Base-by-base conservation (phyloP, 495 filamentous ascomycete species). In the Talaromyces proteolyticus region DNA sequence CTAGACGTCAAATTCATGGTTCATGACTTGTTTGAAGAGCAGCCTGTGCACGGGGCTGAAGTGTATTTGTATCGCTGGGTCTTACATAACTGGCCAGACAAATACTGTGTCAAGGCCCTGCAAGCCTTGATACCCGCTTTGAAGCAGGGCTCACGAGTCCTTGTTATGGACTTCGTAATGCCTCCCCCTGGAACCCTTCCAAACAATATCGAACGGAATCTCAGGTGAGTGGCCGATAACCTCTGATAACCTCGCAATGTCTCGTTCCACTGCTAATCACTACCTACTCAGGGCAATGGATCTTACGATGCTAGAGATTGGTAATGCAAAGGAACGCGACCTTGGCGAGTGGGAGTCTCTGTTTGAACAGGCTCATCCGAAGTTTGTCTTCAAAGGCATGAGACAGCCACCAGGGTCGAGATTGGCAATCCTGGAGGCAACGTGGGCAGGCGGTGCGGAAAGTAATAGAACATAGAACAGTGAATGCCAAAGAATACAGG, bases 11-110 rank as follows among this genome's bases (percentile, higher is more conserved):
- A 78, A 51, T 73, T 73, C 64, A 71, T 77, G 57, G n/a, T 54
- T 59, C 77, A 83, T 46, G 75, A 83, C 57, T 79, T 82, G 57
- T 78, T 79, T 59, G 59, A 60, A 5, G 67, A 68, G 60, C 80
- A 84, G 66, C 66, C 68, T 0, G 67, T 74, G 26, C 68, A 65
- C 42, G 76, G 61, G 8, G 80, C 80, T 16, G 75, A 79, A 49
- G 73, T 79, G 0, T 82, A 81, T 57, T 70, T 76, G 59, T 74
- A 78, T 53, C 75, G 79, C 20, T 80, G 72, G 72, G 77, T 79
- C 48, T 55, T 84, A 44, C 80, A 82, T 59, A 78, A 82, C 60
- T 74, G 81, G 64, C 73, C 75, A 20, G 76, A 79, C 20, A 76
- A 75, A 25, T 81, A 80, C 54, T 72, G 74, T 1, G 51, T 77